Percentiles rank a stretch among this genome's conserved stretches.
These are phyloP conservation scores for Sugiyamaella chiloensis DNA, from an alignment of 805 yeast species.

Conservation along the genomic window DNA sequence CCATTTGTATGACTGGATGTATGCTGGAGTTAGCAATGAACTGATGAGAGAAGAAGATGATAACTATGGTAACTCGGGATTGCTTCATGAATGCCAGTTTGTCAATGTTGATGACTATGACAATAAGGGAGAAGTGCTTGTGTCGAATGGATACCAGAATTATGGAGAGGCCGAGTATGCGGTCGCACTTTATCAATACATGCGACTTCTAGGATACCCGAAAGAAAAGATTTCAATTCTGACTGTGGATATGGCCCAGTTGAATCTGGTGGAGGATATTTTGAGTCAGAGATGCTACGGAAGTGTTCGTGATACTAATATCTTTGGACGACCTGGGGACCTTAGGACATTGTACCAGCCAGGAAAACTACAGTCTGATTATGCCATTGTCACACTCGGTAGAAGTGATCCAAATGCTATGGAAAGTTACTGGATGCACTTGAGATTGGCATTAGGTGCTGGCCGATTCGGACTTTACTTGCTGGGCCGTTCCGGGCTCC, in stretches of 20 bases:
- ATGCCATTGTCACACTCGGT: constrained; percentile 38
- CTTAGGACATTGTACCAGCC: constrained; percentile 31
- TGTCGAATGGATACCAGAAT: constrained; percentile 34
- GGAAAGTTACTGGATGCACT: constrained; percentile 23
- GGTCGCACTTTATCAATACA: constrained; percentile 44
- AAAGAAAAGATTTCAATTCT: constrained; percentile 39
- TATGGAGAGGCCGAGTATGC: constrained; percentile 49
- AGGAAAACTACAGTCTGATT: constrained; percentile 32
- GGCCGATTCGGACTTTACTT: constrained; percentile 38
- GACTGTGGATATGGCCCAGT: constrained; percentile 42
- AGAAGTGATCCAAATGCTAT: constrained; percentile 26
- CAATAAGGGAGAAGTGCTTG: constrained; percentile 23
- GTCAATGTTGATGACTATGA: constrained; percentile 33
- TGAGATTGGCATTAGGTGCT: constrained; percentile 30
- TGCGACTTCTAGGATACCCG: constrained; percentile 46
- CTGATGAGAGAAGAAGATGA: constrained; percentile 14
- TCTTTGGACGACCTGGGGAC: constrained; percentile 34
- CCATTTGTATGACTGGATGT: constrained; percentile 26
- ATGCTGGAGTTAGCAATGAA: constrained; percentile 12
- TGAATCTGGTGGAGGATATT: constrained; percentile 42
- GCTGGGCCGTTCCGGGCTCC: constrained; percentile 25
- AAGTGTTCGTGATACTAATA: constrained; percentile 11
- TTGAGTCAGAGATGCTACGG: constrained; percentile 31
- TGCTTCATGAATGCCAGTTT: constrained; percentile 33
- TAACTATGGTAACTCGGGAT: constrained; percentile 43